Evolutionary conservation across 495 filamentous ascomycete genomes (phyloP).

Genomic region (Penicillium ucsense): DNA sequence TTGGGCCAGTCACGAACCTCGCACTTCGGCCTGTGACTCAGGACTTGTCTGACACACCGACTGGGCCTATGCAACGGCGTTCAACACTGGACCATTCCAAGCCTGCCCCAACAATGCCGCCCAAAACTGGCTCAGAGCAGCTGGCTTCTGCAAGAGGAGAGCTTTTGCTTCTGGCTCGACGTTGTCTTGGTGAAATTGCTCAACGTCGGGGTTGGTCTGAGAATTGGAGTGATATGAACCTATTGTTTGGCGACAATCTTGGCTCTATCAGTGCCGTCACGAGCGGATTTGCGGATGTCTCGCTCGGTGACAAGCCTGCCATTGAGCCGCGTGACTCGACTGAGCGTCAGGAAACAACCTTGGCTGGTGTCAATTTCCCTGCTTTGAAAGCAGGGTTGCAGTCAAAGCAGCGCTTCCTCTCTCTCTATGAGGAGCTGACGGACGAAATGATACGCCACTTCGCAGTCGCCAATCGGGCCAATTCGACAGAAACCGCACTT

Average conservation of each 20-base stretch:
- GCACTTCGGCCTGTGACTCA: constrained; percentile 22
- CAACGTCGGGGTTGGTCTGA: constrained; percentile 64
- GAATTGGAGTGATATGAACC: constrained; percentile 58
- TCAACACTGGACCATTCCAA: constrained; percentile 24
- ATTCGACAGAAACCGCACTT: constrained; percentile 66
- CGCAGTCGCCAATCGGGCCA: constrained; percentile 61
- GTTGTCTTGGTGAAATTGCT: constrained; percentile 65
- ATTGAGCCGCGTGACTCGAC: constrained; percentile 12
- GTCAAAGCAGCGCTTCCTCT: constrained; percentile 34
- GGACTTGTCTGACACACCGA: constrained; percentile 18
- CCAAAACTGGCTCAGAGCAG: constrained; percentile 65
- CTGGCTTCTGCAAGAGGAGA: constrained; percentile 76
- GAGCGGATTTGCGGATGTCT: constrained; percentile 33
- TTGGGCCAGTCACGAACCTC: constrained; percentile 12
- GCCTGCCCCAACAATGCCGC: constrained; percentile 10
- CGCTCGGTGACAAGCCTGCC: constrained; percentile 24
- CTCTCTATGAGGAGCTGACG: constrained; percentile 61
- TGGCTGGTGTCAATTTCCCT: constrained; percentile 23
- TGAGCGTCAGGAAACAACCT: constrained; percentile 30
- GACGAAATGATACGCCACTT: constrained; percentile 66
- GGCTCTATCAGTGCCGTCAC: constrained; percentile 38
- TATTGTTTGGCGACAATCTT: constrained; percentile 39
- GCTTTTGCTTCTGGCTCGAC: constrained; percentile 67
- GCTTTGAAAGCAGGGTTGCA: constrained; percentile 22
- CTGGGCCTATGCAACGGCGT: constrained; percentile 13